Percentiles rank a stretch among this genome's conserved stretches.
Evolutionary conservation across 352 stramenopile species (phyloP).

Genomic region (Phytophthora rubi): DNA sequence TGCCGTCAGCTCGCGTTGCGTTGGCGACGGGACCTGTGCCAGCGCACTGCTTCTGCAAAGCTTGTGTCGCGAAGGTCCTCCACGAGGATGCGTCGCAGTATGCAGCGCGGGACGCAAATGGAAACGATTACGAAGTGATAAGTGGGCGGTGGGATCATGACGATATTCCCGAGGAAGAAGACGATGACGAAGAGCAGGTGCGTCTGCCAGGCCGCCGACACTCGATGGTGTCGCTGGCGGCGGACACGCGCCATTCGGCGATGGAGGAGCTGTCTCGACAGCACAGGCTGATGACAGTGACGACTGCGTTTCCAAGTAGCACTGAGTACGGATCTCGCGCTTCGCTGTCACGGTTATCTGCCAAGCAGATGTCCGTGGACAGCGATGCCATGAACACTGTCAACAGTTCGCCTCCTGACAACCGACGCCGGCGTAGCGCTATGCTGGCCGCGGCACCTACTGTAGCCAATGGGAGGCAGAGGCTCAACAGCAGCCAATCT

Average conservation of each 20-base stretch:
- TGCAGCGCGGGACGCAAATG: slow-evolving; percentile 47
- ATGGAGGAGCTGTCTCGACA: slow-evolving; percentile 27
- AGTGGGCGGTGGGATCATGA: slow-evolving; percentile 47
- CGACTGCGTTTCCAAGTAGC: slow-evolving; percentile 14
- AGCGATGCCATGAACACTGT: slow-evolving; percentile 38
- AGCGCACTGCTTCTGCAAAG: slow-evolving; percentile 65
- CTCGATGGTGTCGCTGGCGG: slow-evolving; percentile 35
- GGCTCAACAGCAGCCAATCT: slow-evolving; percentile 2
- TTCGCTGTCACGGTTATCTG: slow-evolving; percentile 20
- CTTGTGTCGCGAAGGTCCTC: slow-evolving; percentile 59
- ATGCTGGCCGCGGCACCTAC: slow-evolving; percentile 13
- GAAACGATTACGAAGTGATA: slow-evolving; percentile 22
- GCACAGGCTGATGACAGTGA: slow-evolving; percentile 27
- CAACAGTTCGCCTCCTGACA: slow-evolving; percentile 34
- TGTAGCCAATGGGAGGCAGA: background rate
- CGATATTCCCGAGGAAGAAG: slow-evolving; percentile 42
- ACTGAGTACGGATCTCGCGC: slow-evolving; percentile 13
- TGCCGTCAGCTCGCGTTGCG: slow-evolving; percentile 27
- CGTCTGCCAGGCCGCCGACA: slow-evolving; percentile 22
- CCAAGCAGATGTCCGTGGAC: slow-evolving; percentile 32
- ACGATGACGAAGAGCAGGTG: slow-evolving; percentile 30
- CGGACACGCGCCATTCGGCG: slow-evolving; percentile 28
- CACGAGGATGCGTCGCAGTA: slow-evolving; percentile 60
- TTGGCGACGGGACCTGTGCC: slow-evolving; percentile 13
- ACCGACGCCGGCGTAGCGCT: slow-evolving; percentile 32